Evolutionary conservation across 148 eudicot species (phyloP).

Genomic region (Nyssa sinensis): DNA sequence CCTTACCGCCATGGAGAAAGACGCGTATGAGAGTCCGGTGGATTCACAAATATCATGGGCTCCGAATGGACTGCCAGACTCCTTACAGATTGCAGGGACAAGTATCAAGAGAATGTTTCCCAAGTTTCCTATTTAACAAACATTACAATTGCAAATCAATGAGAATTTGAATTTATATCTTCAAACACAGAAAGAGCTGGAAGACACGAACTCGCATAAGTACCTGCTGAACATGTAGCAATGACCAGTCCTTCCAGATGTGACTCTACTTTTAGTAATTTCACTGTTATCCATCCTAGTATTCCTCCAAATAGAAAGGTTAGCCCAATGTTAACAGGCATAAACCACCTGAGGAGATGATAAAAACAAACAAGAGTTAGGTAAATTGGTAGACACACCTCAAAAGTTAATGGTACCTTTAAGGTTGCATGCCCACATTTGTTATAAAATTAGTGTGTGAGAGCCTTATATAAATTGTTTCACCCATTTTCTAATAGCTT

Average conservation of each 20-base stretch:
- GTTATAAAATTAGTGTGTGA: no score
- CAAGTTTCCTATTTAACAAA: slow-evolving; percentile 56
- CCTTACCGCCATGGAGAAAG: slow-evolving; percentile 96
- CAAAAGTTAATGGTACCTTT: no score
- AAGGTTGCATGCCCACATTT: background rate
- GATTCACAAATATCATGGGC: slow-evolving; percentile 46
- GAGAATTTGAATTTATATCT: background rate
- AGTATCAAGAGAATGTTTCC: slow-evolving; percentile 79
- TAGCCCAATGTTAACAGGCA: slow-evolving; percentile 78
- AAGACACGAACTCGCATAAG: background rate
- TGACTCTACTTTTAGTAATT: slow-evolving; percentile 61
- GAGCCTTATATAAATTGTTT: no score
- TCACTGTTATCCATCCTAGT: slow-evolving; percentile 76
- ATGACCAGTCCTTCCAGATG: slow-evolving; percentile 69
- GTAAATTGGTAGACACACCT: background rate
- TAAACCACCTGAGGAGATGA: slow-evolving; percentile 72
- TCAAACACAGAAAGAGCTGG: background rate
- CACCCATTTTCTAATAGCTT: no score
- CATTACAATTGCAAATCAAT: background rate
- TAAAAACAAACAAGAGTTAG: background rate
- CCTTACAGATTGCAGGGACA: slow-evolving; percentile 75
- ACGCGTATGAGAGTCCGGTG: slow-evolving; percentile 66
- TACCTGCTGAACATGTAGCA: slow-evolving; percentile 72
- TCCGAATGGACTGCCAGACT: slow-evolving; percentile 79
- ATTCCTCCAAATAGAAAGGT: slow-evolving; percentile 77